Base-by-base conservation (phyloP, 176 grass and related monocot species). In the Neostapfia colusana region DNA sequence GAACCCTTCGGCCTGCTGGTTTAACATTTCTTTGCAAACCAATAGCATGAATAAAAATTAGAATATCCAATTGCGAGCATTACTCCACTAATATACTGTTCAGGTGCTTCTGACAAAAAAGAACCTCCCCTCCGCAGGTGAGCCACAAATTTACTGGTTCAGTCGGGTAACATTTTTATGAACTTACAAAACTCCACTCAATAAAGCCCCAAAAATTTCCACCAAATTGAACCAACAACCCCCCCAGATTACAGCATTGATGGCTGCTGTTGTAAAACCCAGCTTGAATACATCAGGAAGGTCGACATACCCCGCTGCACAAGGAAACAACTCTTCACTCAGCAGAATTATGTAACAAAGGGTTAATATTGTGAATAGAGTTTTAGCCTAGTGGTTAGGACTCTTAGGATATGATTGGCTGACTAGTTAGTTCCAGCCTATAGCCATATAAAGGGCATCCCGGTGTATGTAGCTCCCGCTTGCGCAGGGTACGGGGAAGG, bases 161-260 rank as follows among this genome's bases (percentile, higher is more conserved):
- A 41, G 20, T 17, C 67, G 50, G 63, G 67, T 79, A 61, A 21
- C 39, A 64, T 44, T 72, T 72, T 34, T 8, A 27, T 78, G 65
- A n/a, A 88, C 54, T 46, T 64, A 64, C 27, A 76, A 24, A 41
- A n/a, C n/a, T n/a, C n/a, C n/a, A 40, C 37, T 63, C 5, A 99
- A 59, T 98, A 98, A 80, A 99, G 92, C 17, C 95, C 85, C 85
- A 99, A 88, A 84, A 92, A 95, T 82, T 99, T 95, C 92, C 95
- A 99, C 95, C 95, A 99, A 36, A 99, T 83, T 14, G 87, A 56
- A 65, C 95, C 92, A 65, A 92, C 85, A 9, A 90, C 85, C 63
- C 84, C n/a, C 89, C 95, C 92, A 99, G 15, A 95, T 65, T 75
- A 85, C 31, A 54, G 70, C 89, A 78, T 99, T 99, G 67, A 90